These are phyloP conservation scores for Polyporus tsugae DNA, from an alignment of 1,284 basidiomycete genomes.

Conservation along the genomic window DNA sequence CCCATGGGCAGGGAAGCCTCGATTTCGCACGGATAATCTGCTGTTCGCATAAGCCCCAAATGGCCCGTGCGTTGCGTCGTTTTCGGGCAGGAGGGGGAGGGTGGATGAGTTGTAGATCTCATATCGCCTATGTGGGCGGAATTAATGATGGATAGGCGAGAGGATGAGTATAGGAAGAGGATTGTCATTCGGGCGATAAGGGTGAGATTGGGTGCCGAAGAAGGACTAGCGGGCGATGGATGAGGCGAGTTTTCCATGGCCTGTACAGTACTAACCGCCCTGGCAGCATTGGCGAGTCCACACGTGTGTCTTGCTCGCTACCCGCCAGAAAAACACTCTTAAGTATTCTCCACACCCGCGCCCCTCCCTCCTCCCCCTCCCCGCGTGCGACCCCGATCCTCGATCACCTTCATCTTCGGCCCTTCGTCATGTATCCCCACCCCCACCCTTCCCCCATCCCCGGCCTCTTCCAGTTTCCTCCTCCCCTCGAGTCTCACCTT, in stretches of 20 bases:
- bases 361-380: not conserved
- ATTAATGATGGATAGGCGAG: slow-evolving; percentile 5
- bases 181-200: slow-evolving; percentile 9
- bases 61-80: not conserved
- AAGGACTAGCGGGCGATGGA: slow-evolving; percentile 6
- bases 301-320: slow-evolving; percentile 22
- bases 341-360: slow-evolving; percentile 13
- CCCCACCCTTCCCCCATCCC: slow-evolving; percentile 19
- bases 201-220: slow-evolving; percentile 7
- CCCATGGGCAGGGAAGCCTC: not conserved
- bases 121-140: slow-evolving; percentile 6
- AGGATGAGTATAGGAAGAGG: not conserved
- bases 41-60: not conserved
- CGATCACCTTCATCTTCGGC: slow-evolving; percentile 17
- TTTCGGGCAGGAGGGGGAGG: not conserved
- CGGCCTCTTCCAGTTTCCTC: slow-evolving; percentile 31
- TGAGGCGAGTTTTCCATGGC: not conserved
- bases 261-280: not conserved
- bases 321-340: slow-evolving; percentile 2
- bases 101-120: not conserved
- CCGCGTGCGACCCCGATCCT: slow-evolving; percentile 16
- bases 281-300: slow-evolving; percentile 7
- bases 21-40: not conserved
- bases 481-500: slow-evolving; percentile 26
- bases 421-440: not conserved